Evolutionary conservation across 805 yeast species (phyloP), one percentile per base, ranked within the genome.

Genomic region (Saccharomycodes ludwigii): DNA sequence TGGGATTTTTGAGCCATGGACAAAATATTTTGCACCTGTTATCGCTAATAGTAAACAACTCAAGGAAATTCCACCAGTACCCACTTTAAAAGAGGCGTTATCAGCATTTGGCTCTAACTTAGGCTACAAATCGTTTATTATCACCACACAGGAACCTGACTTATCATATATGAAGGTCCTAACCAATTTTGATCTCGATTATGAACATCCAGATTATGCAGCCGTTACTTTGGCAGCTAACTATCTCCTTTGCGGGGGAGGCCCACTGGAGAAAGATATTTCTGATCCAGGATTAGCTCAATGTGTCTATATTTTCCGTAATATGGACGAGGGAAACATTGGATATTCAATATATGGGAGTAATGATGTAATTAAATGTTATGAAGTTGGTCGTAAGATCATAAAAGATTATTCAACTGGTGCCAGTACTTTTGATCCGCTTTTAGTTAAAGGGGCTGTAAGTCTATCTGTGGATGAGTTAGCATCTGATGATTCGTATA

Each of bases 181-280:
- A 5, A 66, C 93, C n/a, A n/a, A n/a, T n/a, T 43, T 47, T 13
- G 30, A 47, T 32, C 30, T 50, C 35, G 37, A 51, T 35, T 74
- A 67, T 41, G 44, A 52, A 9, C 64, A 72, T 29, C 58, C 62
- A 13, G 94, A 86, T 42, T 61, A 75, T 20, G 73, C 78, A 31
- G 77, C 75, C 18, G 64, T 86, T 24, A 67, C 76, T 0, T 65
- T 86, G 17, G 83, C 84, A 6, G 66, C 78, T 6, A 84, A 79
- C 35, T 78, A 75, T 43, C 60, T 88, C 35, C 79, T 76, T 40
- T 79, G 83, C 21, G 84, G 82, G 12, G 98, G 91, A 53, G 98
- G 98, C 3, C 97, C 97, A 20, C 76, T 86, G 40, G 88, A 96
- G 95, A 70, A 83, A 47, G 95, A 91, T 34, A 80, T 91, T 21